Conservation (phyloP, 1,139 yeast species). For the Sugiyamaella novakii region DNA sequence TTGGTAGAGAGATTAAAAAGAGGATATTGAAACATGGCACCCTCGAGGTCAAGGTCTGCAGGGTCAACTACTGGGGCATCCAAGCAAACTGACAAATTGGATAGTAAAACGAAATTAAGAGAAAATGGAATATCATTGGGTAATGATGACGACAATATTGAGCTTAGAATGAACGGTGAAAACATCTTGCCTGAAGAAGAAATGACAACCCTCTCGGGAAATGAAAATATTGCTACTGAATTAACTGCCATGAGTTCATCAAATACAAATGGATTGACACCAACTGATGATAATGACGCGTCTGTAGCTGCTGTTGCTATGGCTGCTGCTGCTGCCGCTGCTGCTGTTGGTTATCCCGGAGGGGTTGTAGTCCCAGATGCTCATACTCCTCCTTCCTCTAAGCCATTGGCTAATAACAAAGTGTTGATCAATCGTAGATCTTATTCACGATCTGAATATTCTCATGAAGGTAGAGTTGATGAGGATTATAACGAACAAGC, state of each 20-base stretch:
- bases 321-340: conserved; percentile 15
- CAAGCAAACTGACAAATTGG: not conserved
- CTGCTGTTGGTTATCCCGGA: conserved; percentile 12
- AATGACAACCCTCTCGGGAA: not conserved
- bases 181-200: conserved; percentile 14
- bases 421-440: conserved; percentile 11
- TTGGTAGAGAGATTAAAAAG: no score
- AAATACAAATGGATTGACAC: not conserved
- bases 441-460: conserved; percentile 14
- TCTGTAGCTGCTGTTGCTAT: conserved; percentile 8
- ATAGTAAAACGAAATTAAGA: not conserved
- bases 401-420: conserved; percentile 13
- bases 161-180: no score
- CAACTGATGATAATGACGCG: conserved; percentile 1
- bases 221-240: conserved; percentile 16
- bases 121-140: not conserved
- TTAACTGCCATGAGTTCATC: conserved; percentile 5
- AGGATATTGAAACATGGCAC: conserved; percentile 8
- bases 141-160: not conserved
- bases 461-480: conserved; percentile 12
- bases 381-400: not conserved
- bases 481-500: conserved; percentile 14
- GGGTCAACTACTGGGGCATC: not conserved
- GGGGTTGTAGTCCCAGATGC: conserved; percentile 7
- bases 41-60: conserved; percentile 2